Evolutionary conservation across 257 asterid species (phyloP).

Genomic region (Rubia yunnanensis): DNA sequence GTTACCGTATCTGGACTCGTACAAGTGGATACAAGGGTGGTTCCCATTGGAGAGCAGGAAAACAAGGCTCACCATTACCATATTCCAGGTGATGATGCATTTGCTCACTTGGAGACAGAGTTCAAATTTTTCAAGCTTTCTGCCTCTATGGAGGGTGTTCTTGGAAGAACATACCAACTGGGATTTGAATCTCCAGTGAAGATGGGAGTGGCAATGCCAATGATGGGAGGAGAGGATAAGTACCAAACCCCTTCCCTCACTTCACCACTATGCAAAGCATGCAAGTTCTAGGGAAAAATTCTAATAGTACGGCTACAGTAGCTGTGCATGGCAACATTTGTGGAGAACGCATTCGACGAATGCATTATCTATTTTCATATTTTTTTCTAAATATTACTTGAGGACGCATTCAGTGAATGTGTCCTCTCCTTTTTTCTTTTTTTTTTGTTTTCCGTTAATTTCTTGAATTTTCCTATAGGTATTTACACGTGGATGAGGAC

Average conservation of each 20-base stretch:
- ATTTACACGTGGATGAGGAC: no score
- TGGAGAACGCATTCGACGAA: no score
- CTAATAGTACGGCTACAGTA: no score
- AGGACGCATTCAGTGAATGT: no score
- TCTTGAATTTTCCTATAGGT: no score
- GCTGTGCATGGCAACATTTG: no score
- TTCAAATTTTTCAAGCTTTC: constrained; percentile 48
- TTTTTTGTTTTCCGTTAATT: no score
- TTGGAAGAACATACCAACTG: constrained; percentile 57
- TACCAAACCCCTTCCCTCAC: constrained; percentile 46
- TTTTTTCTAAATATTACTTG: no score
- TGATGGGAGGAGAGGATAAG: constrained; percentile 71
- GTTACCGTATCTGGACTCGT: constrained; percentile 26
- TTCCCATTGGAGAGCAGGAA: constrained; percentile 44
- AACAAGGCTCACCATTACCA: constrained; percentile 52
- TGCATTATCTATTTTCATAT: no score
- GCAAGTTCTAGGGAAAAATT: constrained; percentile 53
- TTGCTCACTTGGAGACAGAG: constrained; percentile 59
- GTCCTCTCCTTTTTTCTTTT: no score
- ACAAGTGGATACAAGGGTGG: constrained; percentile 45
- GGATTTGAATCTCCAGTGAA: constrained; percentile 52
- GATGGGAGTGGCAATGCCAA: constrained; percentile 59
- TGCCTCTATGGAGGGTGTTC: constrained; percentile 41
- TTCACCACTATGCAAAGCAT: constrained; percentile 44
- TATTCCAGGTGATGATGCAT: constrained; percentile 39